Conservation (phyloP, 2,329 filamentous ascomycete genomes). For the Aspergillus sojae region DNA sequence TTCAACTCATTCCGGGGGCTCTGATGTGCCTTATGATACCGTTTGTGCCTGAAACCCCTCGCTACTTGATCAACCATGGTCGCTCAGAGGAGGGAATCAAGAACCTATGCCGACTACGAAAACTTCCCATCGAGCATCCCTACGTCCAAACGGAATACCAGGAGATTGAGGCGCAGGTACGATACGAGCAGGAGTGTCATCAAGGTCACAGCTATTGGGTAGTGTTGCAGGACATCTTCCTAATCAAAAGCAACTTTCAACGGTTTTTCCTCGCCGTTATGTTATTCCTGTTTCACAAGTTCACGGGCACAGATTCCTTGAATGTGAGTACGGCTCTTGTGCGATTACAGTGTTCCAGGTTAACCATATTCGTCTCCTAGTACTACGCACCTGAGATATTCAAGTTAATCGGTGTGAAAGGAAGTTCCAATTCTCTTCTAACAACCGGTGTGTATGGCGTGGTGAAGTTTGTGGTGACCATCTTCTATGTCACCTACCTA, state of each 20-base stretch:
- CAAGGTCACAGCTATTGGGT: neutral
- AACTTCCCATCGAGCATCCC: neutral
- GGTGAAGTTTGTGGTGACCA: neutral
- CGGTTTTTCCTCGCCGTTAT: neutral
- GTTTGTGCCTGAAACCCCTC: neutral
- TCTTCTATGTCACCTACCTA: neutral
- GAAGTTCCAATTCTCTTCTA: neutral
- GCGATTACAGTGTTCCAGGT: neutral
- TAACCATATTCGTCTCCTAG: neutral
- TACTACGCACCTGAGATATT: neutral
- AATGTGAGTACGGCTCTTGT: neutral
- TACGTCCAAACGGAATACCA: neutral
- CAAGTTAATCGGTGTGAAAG: neutral
- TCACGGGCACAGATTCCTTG: neutral
- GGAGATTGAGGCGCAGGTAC: neutral
- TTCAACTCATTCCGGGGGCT: neutral
- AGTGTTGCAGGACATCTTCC: neutral
- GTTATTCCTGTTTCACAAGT: neutral
- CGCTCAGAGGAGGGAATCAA: neutral
- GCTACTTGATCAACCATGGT: neutral
- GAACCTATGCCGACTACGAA: neutral
- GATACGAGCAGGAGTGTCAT: neutral
- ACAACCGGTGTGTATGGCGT: neutral
- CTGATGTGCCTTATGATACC: neutral
- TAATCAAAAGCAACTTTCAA: neutral